Percentiles rank a stretch among this genome's conserved stretches.
These are phyloP conservation scores for Mucor indicus DNA, from an alignment of 371 early-diverging fungal genomes.

Conservation along the genomic window DNA sequence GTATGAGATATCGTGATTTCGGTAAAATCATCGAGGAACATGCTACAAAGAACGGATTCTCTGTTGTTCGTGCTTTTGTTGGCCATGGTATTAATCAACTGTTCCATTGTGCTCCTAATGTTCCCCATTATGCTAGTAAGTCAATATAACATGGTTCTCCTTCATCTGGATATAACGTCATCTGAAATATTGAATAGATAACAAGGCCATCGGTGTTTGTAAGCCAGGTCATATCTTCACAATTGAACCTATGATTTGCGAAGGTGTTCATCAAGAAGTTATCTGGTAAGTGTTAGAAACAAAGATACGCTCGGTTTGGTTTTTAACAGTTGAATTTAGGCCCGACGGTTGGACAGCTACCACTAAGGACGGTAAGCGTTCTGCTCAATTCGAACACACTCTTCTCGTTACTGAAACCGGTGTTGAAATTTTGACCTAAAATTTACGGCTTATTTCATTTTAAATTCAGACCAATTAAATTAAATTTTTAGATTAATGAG, in stretches of 20 bases:
- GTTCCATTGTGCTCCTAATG: slow-evolving; percentile 86
- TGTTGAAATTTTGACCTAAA: slow-evolving; percentile 85
- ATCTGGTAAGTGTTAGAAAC: slow-evolving; percentile 30
- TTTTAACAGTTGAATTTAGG: slow-evolving; percentile 40
- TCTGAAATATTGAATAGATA: slow-evolving; percentile 60
- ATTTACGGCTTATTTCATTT: too few species aligned
- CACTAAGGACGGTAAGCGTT: slow-evolving; percentile 89
- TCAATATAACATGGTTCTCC: neutral
- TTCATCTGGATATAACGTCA: neutral
- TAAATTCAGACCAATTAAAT: too few species aligned
- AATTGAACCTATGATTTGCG: slow-evolving; percentile 97
- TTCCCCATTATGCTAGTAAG: slow-evolving; percentile 90
- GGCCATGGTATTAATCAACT: slow-evolving; percentile 91
- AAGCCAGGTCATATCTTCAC: slow-evolving; percentile 94
- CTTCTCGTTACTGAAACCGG: slow-evolving; percentile 92
- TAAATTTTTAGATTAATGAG: too few species aligned
- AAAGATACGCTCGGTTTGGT: neutral
- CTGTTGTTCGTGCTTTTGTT: slow-evolving; percentile 90
- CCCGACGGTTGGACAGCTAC: slow-evolving; percentile 91
- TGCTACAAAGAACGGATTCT: slow-evolving; percentile 79
- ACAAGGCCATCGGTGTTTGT: slow-evolving; percentile 93
- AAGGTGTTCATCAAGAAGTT: slow-evolving; percentile 56
- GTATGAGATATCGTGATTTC: slow-evolving; percentile 85
- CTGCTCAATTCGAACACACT: slow-evolving; percentile 99
- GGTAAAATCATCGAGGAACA: slow-evolving; percentile 87